A percentile compares a stretch with the other conserved stretches of the same genome.
Conservation (phyloP, 352 stramenopile genomes). For the Phytophthora podocarpi region DNA sequence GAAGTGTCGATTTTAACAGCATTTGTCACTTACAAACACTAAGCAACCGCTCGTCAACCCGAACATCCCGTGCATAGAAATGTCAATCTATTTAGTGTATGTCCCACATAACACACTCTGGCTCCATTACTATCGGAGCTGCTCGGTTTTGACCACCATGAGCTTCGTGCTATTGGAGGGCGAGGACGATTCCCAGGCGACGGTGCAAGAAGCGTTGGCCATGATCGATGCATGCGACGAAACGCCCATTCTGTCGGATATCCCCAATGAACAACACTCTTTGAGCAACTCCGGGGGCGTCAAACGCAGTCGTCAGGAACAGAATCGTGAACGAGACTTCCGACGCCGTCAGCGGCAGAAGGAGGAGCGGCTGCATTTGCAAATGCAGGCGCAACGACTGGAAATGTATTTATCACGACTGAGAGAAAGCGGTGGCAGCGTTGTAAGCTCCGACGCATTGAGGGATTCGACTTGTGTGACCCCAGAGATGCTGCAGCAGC, state of each 20-base stretch:
- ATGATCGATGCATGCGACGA: slow-evolving; percentile 20
- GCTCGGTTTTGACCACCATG: slow-evolving; percentile 18
- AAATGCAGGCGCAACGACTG: slow-evolving; percentile 32
- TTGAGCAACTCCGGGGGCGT: neutral
- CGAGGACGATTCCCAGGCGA: slow-evolving; percentile 7
- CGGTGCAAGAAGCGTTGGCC: slow-evolving; percentile 12
- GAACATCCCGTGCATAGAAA: too few relatives aligned
- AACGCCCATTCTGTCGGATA: slow-evolving; percentile 5
- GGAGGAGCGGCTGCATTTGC: slow-evolving; percentile 26
- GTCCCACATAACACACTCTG: too few relatives aligned
- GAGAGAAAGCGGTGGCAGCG: neutral
- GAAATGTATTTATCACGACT: slow-evolving; percentile 19
- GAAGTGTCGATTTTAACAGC: too few relatives aligned
- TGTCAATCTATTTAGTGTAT: too few relatives aligned
- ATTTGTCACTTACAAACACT: too few relatives aligned
- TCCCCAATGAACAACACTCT: slow-evolving; percentile 1
- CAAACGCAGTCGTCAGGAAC: slow-evolving; percentile 14
- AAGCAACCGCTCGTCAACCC: too few relatives aligned
- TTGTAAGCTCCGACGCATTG: neutral
- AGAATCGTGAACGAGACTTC: slow-evolving; percentile 24
- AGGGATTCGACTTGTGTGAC: slow-evolving; percentile 17
- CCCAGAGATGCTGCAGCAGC: slow-evolving; percentile 5
- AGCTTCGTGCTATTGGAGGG: slow-evolving; percentile 24
- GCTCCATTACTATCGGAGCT: slow-evolving; percentile 12
- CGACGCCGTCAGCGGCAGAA: slow-evolving; percentile 22